Percentiles rank a stretch among this genome's conserved stretches.
Evolutionary conservation across 2,329 filamentous ascomycete species (phyloP).

Genomic region (Neobulgaria alba): DNA sequence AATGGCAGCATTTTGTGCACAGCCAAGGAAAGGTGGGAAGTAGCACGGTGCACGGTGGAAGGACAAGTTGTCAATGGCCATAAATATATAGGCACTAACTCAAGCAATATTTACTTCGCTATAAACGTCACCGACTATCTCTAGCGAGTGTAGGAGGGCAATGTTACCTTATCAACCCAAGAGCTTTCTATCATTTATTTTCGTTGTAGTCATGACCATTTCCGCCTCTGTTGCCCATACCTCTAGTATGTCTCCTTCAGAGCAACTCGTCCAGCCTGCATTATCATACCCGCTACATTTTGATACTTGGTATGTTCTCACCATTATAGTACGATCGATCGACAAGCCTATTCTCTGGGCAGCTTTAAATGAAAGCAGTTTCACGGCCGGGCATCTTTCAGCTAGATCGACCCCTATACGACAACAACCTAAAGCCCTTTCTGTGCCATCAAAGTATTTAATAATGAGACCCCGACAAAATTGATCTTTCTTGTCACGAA

Average conservation of each 20-base stretch:
- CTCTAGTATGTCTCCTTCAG: constrained; percentile 8
- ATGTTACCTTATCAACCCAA: too few species aligned
- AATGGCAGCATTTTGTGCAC: constrained; percentile 1
- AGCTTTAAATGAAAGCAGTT: constrained; percentile 8
- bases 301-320: constrained; percentile 6
- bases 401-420: constrained; percentile 8
- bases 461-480: constrained; percentile 9
- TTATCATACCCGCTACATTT: constrained; percentile 6
- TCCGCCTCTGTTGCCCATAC: constrained; percentile 5
- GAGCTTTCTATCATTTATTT: too few species aligned
- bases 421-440: constrained; percentile 9
- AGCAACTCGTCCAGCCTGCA: constrained; percentile 7
- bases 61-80: too few species aligned
- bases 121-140: too few species aligned
- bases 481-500: constrained; percentile 9
- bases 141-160: too few species aligned
- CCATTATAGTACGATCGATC: constrained; percentile 6
- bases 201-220: constrained; percentile 9
- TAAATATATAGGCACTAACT: too few species aligned
- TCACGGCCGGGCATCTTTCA: constrained; percentile 6
- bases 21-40: too few species aligned
- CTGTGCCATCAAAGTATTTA: constrained; percentile 9
- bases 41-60: too few species aligned
- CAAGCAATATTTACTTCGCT: too few species aligned
- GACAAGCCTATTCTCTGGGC: constrained; percentile 8